phyloP scores from a whole-genome alignment of 148 eudicot genomes.

The Amaranthus cruentus region DNA sequence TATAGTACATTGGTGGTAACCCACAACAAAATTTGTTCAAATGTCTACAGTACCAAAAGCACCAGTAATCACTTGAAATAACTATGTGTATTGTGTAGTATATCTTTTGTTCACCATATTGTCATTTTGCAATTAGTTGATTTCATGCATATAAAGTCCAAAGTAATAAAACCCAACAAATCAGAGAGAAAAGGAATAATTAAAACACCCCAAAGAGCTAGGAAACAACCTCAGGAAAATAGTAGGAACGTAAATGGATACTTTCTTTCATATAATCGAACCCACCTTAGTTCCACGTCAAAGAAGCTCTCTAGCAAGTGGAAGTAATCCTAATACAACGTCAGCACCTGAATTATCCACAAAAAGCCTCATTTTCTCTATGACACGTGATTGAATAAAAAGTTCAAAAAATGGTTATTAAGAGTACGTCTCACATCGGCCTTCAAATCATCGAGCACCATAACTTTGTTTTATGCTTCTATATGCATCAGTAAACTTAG shows the following conservation, averaged over 20 bases:
- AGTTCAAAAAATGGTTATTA: constrained; percentile 3
- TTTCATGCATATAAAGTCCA: not conserved
- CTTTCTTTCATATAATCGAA: not conserved
- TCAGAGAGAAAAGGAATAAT: not conserved
- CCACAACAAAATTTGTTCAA: not conserved
- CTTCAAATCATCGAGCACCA: not conserved
- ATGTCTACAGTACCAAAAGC: too few species aligned
- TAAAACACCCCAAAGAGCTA: too few species aligned
- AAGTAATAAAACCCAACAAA: not conserved
- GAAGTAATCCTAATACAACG: constrained; percentile 87
- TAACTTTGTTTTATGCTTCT: constrained; percentile 94
- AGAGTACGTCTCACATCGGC: not conserved
- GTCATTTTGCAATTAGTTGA: not conserved
- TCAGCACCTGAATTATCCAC: constrained; percentile 98
- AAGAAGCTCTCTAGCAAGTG: constrained; percentile 91
- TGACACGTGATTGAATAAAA: not conserved
- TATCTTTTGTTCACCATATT: too few species aligned
- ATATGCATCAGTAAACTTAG: constrained; percentile 86
- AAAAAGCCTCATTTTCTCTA: constrained; percentile 94
- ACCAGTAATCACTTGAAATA: too few species aligned
- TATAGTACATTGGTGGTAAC: not conserved
- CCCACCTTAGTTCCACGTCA: constrained; percentile 91
- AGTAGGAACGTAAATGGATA: too few species aligned
- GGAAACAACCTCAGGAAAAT: too few species aligned
- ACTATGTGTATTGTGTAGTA: too few species aligned